These are phyloP conservation scores for Lactarius quietus DNA, from an alignment of 768 basidiomycete genomes.

Conservation along the genomic window DNA sequence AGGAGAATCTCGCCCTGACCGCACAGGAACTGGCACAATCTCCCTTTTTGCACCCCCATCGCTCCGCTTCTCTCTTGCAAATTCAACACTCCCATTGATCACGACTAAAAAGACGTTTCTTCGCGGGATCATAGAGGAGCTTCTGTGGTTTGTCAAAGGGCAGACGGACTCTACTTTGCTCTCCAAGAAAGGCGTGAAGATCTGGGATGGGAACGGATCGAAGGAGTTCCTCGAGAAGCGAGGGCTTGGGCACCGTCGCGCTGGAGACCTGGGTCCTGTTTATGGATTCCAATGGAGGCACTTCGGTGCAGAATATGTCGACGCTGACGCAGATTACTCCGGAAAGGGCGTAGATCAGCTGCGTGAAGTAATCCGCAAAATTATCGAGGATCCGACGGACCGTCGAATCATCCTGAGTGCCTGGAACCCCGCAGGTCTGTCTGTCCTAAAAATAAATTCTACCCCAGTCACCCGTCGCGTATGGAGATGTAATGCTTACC, in stretches of 20 bases:
- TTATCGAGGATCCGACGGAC: constrained; percentile 90
- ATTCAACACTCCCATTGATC: constrained; percentile 76
- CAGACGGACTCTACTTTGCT: constrained; percentile 77
- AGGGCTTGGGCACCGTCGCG: constrained; percentile 77
- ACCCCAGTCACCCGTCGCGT: neutral
- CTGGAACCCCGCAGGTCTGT: constrained; percentile 95
- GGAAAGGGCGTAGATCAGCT: constrained; percentile 93
- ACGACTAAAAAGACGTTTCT: constrained; percentile 95
- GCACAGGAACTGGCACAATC: constrained; percentile 92
- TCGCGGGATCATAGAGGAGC: constrained; percentile 88
- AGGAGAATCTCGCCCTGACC: constrained; percentile 80
- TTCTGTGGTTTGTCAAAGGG: constrained; percentile 91
- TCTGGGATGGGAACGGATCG: constrained; percentile 97
- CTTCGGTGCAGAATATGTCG: constrained; percentile 80
- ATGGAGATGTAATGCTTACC: neutral
- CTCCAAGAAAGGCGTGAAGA: constrained; percentile 80
- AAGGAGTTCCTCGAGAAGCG: constrained; percentile 80
- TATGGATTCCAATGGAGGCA: constrained; percentile 98
- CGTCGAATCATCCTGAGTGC: constrained; percentile 91
- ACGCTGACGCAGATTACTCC: constrained; percentile 71
- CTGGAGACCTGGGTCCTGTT: constrained; percentile 94
- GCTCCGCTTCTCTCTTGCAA: constrained; percentile 81
- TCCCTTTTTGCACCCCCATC: constrained; percentile 89
- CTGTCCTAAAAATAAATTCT: neutral
- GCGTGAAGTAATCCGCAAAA: constrained; percentile 83